A percentile compares a stretch with the other conserved stretches of the same genome.
Conservation (phyloP, 1,284 basidiomycete species). For the Pyrrhoderma lamaoense region DNA sequence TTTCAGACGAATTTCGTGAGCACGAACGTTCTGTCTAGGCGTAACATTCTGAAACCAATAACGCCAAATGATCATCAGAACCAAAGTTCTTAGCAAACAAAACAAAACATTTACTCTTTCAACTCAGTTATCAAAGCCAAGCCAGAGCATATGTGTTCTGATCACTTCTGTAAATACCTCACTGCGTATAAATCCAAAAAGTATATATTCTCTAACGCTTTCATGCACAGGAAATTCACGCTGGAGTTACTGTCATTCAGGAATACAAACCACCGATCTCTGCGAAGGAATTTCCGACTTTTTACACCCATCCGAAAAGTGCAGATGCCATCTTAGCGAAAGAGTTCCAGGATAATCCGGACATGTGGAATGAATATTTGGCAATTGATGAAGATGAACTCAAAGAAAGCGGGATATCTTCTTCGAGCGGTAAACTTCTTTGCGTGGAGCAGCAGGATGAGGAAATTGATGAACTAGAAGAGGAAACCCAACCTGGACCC, state of each 20-base stretch:
- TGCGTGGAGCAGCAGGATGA: too few relatives aligned
- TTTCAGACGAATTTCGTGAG: constrained; percentile 68
- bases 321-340: constrained; percentile 56
- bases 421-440: too few relatives aligned
- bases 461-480: too few relatives aligned
- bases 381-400: constrained; percentile 33
- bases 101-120: constrained; percentile 50
- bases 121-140: constrained; percentile 59
- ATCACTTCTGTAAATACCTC: constrained; percentile 50
- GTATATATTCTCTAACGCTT: neutral
- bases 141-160: constrained; percentile 57
- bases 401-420: constrained; percentile 2
- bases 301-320: constrained; percentile 62
- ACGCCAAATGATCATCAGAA: constrained; percentile 36
- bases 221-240: constrained; percentile 51
- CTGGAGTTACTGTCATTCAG: constrained; percentile 48
- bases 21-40: constrained; percentile 10
- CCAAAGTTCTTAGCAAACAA: constrained; percentile 47
- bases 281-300: constrained; percentile 51
- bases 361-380: constrained; percentile 50
- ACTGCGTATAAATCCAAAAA: neutral
- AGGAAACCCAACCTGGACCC: neutral
- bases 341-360: constrained; percentile 56
- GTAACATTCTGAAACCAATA: constrained; percentile 1
- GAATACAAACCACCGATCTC: constrained; percentile 51